phyloP scores from a whole-genome alignment of 2,329 filamentous ascomycete genomes.

The Microdochium nivale region DNA sequence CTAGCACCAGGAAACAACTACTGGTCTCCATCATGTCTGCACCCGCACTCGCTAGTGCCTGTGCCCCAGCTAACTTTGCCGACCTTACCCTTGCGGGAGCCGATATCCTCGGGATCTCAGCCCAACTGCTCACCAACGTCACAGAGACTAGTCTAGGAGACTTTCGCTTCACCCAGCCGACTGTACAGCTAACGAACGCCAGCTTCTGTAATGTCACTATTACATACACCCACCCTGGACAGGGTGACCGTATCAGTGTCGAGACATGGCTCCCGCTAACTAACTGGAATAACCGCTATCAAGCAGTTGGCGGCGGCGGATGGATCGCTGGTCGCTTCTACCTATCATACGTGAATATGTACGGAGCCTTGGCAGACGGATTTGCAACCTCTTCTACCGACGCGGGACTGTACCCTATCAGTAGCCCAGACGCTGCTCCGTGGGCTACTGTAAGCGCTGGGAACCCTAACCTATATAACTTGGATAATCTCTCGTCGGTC shows the following conservation, averaged over 20 bases:
- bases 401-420: conserved; percentile 20
- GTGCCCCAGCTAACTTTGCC: background rate
- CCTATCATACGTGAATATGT: conserved; percentile 21
- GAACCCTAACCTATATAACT: background rate
- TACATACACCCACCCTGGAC: conserved; percentile 9
- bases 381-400: conserved; percentile 31
- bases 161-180: background rate
- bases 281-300: conserved; percentile 26
- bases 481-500: background rate
- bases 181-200: background rate
- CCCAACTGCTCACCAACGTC: background rate
- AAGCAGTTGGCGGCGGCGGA: conserved; percentile 31
- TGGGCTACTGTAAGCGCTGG: background rate
- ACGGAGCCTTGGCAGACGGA: conserved; percentile 23
- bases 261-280: background rate
- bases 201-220: conserved; percentile 19
- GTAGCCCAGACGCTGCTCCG: background rate
- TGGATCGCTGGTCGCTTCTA: conserved; percentile 28
- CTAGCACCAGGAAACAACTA: background rate
- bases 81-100: background rate
- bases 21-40: background rate
- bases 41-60: background rate
- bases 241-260: background rate
- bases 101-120: background rate
- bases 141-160: background rate